A percentile compares a stretch with the other conserved stretches of the same genome.
Evolutionary conservation across 306 rosid species (phyloP).

Genomic region (Trifolium dubium): DNA sequence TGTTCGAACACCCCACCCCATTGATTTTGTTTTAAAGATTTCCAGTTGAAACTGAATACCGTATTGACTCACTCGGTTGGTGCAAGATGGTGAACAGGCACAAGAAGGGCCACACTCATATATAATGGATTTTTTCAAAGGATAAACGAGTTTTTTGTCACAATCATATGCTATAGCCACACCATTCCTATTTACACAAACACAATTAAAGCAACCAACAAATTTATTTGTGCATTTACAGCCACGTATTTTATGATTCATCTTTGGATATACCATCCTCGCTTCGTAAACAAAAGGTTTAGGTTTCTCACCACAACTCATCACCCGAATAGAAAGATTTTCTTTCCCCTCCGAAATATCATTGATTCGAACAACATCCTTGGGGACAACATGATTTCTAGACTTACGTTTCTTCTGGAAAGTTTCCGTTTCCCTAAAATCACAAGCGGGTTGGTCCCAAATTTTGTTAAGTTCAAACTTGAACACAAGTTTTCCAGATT

Average conservation of each 20-base stretch:
- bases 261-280: slow-evolving; percentile 3
- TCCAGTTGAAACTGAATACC: slow-evolving; percentile 47
- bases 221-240: slow-evolving; percentile 44
- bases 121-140: slow-evolving; percentile 8
- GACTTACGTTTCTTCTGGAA: not conserved
- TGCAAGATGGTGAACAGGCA: slow-evolving; percentile 46
- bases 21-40: slow-evolving; percentile 38
- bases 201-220: slow-evolving; percentile 27
- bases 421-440: not conserved
- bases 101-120: slow-evolving; percentile 52
- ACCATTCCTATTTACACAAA: slow-evolving; percentile 46
- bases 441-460: slow-evolving; percentile 10
- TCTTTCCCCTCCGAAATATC: slow-evolving; percentile 53
- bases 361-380: not conserved
- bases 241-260: not conserved
- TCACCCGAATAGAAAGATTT: slow-evolving; percentile 39
- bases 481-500: slow-evolving; percentile 47
- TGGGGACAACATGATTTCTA: not conserved
- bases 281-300: slow-evolving; percentile 35
- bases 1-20: slow-evolving; percentile 60
- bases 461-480: slow-evolving; percentile 40
- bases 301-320: not conserved
- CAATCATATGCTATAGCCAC: slow-evolving; percentile 25
- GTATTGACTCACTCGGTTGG: slow-evolving; percentile 39
- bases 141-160: slow-evolving; percentile 4